A percentile compares a stretch with the other conserved stretches of the same genome.
These are phyloP conservation scores for Sorghum bicolor DNA, from an alignment of 176 grass and related monocot species.

Conservation along the genomic window DNA sequence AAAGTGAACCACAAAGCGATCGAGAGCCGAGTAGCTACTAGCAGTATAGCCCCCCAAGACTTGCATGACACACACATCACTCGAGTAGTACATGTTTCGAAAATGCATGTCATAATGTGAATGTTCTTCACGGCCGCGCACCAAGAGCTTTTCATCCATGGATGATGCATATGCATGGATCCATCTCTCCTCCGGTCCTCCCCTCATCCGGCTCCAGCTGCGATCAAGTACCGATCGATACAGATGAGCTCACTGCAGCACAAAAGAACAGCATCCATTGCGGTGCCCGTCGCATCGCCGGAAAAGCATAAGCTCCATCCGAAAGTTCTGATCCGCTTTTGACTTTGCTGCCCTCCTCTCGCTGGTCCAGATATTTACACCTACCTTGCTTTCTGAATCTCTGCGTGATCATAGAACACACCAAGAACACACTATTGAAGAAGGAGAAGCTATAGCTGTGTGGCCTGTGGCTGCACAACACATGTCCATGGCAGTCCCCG, in stretches of 20 bases:
- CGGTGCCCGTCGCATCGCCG: slow-evolving; percentile 18
- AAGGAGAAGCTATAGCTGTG: not conserved
- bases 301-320: slow-evolving; percentile 1
- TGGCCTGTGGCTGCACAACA: slow-evolving; percentile 1
- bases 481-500: not conserved
- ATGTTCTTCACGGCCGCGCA: not conserved
- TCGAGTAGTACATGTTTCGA: slow-evolving; percentile 21
- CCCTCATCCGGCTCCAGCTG: not conserved
- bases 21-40: not conserved
- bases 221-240: slow-evolving; percentile 23
- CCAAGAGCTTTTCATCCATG: not conserved
- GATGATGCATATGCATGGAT: not conserved
- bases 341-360: slow-evolving; percentile 31
- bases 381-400: not conserved
- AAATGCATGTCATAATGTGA: slow-evolving; percentile 25
- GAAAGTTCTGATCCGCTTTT: slow-evolving; percentile 38
- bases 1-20: not conserved
- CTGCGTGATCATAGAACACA: not conserved
- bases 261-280: slow-evolving; percentile 20
- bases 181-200: not conserved
- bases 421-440: not conserved
- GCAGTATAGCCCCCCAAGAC: not conserved
- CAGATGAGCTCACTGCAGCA: slow-evolving; percentile 1
- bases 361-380: not conserved
- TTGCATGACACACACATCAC: not conserved